Percentiles rank a stretch among this genome's conserved stretches.
phyloP scores from a whole-genome alignment of 2,329 filamentous ascomycete genomes.

The Elsinoe arachidis region DNA sequence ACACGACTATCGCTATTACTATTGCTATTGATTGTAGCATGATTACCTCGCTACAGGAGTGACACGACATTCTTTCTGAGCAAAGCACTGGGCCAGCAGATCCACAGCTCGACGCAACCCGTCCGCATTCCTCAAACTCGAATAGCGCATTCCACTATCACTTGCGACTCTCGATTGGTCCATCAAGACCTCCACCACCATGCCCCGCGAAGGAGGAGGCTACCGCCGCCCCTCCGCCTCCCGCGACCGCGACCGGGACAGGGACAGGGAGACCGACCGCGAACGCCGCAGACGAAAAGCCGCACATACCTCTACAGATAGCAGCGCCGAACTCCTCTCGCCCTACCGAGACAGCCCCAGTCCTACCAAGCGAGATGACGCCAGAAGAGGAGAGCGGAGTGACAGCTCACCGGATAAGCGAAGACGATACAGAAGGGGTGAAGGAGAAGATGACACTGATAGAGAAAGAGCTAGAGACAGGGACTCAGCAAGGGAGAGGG shows the following conservation, averaged over 20 bases:
- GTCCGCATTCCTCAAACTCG: background rate
- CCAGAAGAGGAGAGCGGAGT: conserved; percentile 19
- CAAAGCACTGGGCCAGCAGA: too few relatives aligned
- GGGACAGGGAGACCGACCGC: conserved; percentile 21
- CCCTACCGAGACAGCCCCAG: conserved; percentile 6
- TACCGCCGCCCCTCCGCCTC: background rate
- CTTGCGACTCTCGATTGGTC: background rate
- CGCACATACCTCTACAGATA: background rate
- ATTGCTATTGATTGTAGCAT: background rate
- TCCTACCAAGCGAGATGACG: background rate
- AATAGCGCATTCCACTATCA: background rate
- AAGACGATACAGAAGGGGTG: background rate
- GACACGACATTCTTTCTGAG: too few relatives aligned
- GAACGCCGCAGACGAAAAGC: conserved; percentile 13
- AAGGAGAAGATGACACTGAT: conserved; percentile 18
- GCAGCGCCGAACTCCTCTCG: conserved; percentile 8
- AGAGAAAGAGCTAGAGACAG: conserved; percentile 23
- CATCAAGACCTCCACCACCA: background rate
- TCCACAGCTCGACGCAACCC: too few relatives aligned
- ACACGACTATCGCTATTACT: background rate
- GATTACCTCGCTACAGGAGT: background rate
- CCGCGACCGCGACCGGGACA: background rate
- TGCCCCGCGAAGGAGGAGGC: conserved; percentile 8
- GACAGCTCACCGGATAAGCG: conserved; percentile 28
- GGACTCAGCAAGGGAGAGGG: conserved; percentile 22